Evolutionary conservation across 306 rosid species (phyloP), one percentile per base, ranked within the genome.

Genomic region (Ziziphus jujuba): DNA sequence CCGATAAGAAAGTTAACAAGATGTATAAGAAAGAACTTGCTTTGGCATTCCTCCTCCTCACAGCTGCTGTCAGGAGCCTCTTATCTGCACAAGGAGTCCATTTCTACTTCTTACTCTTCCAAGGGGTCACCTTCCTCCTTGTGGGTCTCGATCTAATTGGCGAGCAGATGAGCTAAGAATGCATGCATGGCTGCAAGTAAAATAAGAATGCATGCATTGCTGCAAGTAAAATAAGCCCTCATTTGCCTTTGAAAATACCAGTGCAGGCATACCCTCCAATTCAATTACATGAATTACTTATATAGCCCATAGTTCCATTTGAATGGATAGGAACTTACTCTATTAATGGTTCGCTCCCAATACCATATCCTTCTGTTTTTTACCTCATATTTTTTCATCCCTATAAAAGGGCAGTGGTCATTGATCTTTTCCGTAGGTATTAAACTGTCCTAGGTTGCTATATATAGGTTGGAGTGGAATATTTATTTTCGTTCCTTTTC

Each of bases 61-160:
- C 95, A 19, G 98, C 98, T 65, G 84, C 92, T 7, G 82, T 82
- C 15, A 86, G 96, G 79, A 92, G 98, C 71, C 85, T 92, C 62
- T 73, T 92, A 79, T 77, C 96, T 33, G 95, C 92, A 3, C 96
- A 92, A 84, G 98, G 98, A 77, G 91, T 92, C 61, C 98, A 92
- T 60, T 92, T 92, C 77, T 92, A 92, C 89, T 92, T 87, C 84
- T 82, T 92, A 65, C 91, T 89, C 65, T 92, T 92, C 82, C 98
- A 92, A 84, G 98, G 98, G 15, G 82, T 87, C 68, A 78, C 98
- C 59, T 92, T 92, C 81, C 96, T 92, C 74, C 95, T 92, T 17
- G 96, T 92, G 24, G 98, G 98, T 25, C 98, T 92, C 66, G 98
- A 92, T 78, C 85, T 92, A 72, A 92, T 92, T 56, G 98, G 98